Percentiles rank a stretch among this genome's conserved stretches.
These are phyloP conservation scores for Phialemonium atrogriseum DNA, from an alignment of 2,329 filamentous ascomycete species.

Conservation along the genomic window DNA sequence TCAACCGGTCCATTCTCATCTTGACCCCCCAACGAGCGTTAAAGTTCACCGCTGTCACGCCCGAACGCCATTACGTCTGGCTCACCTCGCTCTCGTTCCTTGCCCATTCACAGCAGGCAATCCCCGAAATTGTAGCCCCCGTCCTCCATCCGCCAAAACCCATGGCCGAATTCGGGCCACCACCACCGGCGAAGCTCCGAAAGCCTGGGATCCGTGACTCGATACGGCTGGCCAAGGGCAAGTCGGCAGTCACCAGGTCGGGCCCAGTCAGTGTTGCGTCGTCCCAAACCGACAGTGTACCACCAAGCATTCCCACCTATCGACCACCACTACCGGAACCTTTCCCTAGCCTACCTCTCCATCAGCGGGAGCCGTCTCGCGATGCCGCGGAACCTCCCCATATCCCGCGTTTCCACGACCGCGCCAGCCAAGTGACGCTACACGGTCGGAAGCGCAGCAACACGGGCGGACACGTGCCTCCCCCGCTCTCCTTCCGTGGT, in stretches of 20 bases:
- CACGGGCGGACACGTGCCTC: slow-evolving; percentile 66
- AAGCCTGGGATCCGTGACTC: slow-evolving; percentile 69
- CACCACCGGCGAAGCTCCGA: slow-evolving; percentile 38
- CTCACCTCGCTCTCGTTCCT: slow-evolving; percentile 90
- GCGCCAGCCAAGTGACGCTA: slow-evolving; percentile 34
- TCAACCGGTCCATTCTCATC: slow-evolving; percentile 92
- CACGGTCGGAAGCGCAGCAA: slow-evolving; percentile 87
- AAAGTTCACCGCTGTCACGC: slow-evolving; percentile 80
- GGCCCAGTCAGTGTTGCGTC: slow-evolving; percentile 16
- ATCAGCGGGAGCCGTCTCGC: slow-evolving; percentile 40
- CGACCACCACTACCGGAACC: slow-evolving; percentile 27
- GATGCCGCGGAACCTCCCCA: slow-evolving; percentile 64
- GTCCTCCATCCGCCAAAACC: slow-evolving; percentile 39
- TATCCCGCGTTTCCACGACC: slow-evolving; percentile 61
- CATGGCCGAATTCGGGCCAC: slow-evolving; percentile 40
- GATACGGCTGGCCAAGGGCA: slow-evolving; percentile 78
- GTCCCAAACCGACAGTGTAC: slow-evolving; percentile 30
- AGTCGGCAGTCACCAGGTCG: slow-evolving; percentile 22
- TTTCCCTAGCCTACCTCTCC: slow-evolving; percentile 21
- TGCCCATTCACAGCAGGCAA: slow-evolving; percentile 75
- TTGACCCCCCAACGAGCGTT: slow-evolving; percentile 86
- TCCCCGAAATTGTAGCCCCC: slow-evolving; percentile 60
- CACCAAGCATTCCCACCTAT: slow-evolving; percentile 41
- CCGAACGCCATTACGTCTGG: slow-evolving; percentile 91
- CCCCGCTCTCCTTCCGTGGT: slow-evolving; percentile 66